Evolutionary conservation across 2,329 filamentous ascomycete species (phyloP).

Genomic region (Colletotrichum gigasporum): DNA sequence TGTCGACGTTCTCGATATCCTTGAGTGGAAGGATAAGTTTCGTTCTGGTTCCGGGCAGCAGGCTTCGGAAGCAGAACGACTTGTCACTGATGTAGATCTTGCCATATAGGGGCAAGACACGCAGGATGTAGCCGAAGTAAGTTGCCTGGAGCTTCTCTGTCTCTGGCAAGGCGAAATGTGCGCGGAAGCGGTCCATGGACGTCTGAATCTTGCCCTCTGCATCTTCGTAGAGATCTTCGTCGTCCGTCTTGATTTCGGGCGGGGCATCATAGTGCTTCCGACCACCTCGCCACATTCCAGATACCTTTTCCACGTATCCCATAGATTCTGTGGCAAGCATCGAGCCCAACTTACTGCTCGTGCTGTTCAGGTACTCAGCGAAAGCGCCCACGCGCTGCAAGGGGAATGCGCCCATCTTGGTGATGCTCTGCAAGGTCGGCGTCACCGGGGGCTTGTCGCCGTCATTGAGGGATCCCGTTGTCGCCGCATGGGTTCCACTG

Average conservation of each 20-base stretch:
- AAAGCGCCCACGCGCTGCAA: slow-evolving; percentile 85
- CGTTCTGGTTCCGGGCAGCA: slow-evolving; percentile 88
- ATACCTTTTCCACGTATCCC: slow-evolving; percentile 96
- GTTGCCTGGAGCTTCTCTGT: slow-evolving; percentile 86
- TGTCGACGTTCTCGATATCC: slow-evolving; percentile 92
- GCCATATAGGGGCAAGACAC: slow-evolving; percentile 90
- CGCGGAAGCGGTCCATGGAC: slow-evolving; percentile 83
- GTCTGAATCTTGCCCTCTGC: slow-evolving; percentile 71
- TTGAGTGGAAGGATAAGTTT: slow-evolving; percentile 91
- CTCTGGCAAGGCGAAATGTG: slow-evolving; percentile 88
- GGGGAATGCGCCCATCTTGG: slow-evolving; percentile 76
- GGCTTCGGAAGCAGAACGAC: slow-evolving; percentile 91
- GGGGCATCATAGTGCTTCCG: slow-evolving; percentile 85
- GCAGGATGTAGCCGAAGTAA: slow-evolving; percentile 92
- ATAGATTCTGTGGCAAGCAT: slow-evolving; percentile 90
- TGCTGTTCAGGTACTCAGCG: slow-evolving; percentile 82
- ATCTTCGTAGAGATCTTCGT: slow-evolving; percentile 63
- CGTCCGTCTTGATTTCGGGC: slow-evolving; percentile 59
- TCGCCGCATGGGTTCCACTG: slow-evolving; percentile 44
- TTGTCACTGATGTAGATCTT: slow-evolving; percentile 94
- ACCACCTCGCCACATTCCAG: slow-evolving; percentile 94
- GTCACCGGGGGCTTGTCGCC: slow-evolving; percentile 38
- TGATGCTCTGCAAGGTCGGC: slow-evolving; percentile 61
- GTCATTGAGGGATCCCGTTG: slow-evolving; percentile 49
- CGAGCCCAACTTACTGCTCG: slow-evolving; percentile 83